These are phyloP conservation scores for Pythium phragmitis DNA, from an alignment of 352 stramenopile genomes.

Conservation along the genomic window DNA sequence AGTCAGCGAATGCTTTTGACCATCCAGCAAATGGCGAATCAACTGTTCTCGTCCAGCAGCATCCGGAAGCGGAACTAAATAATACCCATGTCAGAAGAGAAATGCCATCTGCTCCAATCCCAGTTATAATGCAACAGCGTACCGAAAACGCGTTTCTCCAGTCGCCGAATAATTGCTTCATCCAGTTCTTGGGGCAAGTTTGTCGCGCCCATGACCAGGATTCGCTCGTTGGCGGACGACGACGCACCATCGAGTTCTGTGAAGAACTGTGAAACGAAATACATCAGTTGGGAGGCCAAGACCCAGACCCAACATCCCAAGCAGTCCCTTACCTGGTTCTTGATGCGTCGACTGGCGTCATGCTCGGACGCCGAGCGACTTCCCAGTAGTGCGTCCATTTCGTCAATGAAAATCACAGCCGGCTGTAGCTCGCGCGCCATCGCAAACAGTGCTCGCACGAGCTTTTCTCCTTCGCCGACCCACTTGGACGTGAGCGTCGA, in stretches of 20 bases:
- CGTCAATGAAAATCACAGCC: slow-evolving; percentile 89
- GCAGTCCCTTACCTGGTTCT: slow-evolving; percentile 70
- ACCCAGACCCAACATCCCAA: neutral
- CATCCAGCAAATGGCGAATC: slow-evolving; percentile 55
- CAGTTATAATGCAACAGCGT: neutral
- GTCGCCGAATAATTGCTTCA: slow-evolving; percentile 79
- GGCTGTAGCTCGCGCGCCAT: slow-evolving; percentile 86
- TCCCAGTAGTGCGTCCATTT: slow-evolving; percentile 86
- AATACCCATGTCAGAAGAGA: neutral
- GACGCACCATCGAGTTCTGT: slow-evolving; percentile 80
- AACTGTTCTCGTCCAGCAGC: slow-evolving; percentile 45
- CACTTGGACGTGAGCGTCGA: slow-evolving; percentile 90
- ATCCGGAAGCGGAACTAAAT: slow-evolving; percentile 73
- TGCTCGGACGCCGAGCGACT: slow-evolving; percentile 76
- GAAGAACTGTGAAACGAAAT: slow-evolving; percentile 61
- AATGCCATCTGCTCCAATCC: neutral
- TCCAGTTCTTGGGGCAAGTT: slow-evolving; percentile 87
- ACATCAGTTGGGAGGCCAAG: neutral
- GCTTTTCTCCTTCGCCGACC: slow-evolving; percentile 93
- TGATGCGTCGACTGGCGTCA: slow-evolving; percentile 84
- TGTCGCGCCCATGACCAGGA: slow-evolving; percentile 88
- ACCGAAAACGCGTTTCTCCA: slow-evolving; percentile 91
- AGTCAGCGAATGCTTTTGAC: slow-evolving; percentile 53
- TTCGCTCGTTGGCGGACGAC: slow-evolving; percentile 68
- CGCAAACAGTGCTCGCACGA: slow-evolving; percentile 92